Conservation (phyloP, 225 moss, liverwort and hornwort species). For the Straminergon stramineum region DNA sequence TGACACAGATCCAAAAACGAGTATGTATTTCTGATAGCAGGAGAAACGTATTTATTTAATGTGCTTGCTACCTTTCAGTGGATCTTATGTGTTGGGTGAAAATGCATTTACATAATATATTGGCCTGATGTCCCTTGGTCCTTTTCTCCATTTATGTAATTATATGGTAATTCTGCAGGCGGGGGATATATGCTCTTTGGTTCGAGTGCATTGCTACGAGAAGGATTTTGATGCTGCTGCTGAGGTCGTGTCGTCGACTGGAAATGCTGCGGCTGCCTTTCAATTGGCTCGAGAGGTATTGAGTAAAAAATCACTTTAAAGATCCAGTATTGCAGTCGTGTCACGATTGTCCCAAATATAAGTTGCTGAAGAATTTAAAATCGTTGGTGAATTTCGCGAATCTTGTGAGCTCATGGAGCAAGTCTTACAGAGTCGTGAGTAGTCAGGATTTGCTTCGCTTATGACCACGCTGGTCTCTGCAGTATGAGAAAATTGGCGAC, state of each 20-base stretch:
- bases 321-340: not conserved
- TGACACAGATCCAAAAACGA: not conserved
- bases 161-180: constrained; percentile 34
- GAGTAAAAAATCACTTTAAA: not conserved
- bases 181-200: constrained; percentile 70
- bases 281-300: constrained; percentile 80
- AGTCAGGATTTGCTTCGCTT: not conserved
- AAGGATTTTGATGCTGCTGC: constrained; percentile 63
- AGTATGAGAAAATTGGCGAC: constrained; percentile 82
- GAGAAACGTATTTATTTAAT: not conserved
- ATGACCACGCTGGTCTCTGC: constrained; percentile 9
- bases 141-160: not conserved
- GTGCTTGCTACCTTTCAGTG: not conserved
- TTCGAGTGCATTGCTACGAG: constrained; percentile 76
- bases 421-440: not conserved
- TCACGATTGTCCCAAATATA: not conserved
- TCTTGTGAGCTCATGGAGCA: not conserved
- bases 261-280: constrained; percentile 70
- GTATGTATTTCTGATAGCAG: not conserved
- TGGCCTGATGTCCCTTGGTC: not conserved
- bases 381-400: not conserved
- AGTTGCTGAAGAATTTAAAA: not conserved
- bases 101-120: not conserved
- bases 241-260: constrained; percentile 50
- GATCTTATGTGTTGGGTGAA: not conserved